Conservation (phyloP, 176 grass and related monocot species). For the Paspalum vaginatum region DNA sequence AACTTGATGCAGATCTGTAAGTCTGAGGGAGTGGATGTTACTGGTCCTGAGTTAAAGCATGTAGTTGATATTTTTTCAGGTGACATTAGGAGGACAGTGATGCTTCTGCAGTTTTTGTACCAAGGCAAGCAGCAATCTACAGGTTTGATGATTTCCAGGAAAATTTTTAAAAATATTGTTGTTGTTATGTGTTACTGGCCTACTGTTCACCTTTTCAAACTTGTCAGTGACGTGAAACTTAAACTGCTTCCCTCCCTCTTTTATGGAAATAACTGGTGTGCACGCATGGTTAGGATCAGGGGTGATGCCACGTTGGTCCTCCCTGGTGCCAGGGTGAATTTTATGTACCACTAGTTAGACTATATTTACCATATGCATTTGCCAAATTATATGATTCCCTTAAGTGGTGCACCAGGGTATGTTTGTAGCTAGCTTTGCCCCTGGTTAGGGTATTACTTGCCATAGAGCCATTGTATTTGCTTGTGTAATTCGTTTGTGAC, state of each 20-base stretch:
- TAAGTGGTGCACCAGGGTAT: too few species aligned
- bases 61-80: conserved; percentile 63
- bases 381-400: too few species aligned
- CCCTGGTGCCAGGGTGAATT: too few species aligned
- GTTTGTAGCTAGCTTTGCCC: too few species aligned
- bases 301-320: too few species aligned
- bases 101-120: conserved; percentile 96
- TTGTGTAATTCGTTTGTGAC: conserved; percentile 22
- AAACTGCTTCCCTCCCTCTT: neutral
- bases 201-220: neutral
- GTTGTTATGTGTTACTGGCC: neutral
- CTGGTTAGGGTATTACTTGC: neutral
- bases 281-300: neutral
- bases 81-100: conserved; percentile 81
- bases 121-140: conserved; percentile 59
- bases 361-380: too few species aligned
- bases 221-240: conserved; percentile 14
- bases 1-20: conserved; percentile 75
- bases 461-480: neutral
- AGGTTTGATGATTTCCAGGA: conserved; percentile 46
- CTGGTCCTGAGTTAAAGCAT: conserved; percentile 57
- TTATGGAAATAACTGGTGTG: neutral
- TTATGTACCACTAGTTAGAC: too few species aligned
- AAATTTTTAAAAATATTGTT: neutral
- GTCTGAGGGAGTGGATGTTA: conserved; percentile 62